Evolutionary conservation across 1,284 basidiomycete genomes (phyloP).

Genomic region (Leccinum subfulvum): DNA sequence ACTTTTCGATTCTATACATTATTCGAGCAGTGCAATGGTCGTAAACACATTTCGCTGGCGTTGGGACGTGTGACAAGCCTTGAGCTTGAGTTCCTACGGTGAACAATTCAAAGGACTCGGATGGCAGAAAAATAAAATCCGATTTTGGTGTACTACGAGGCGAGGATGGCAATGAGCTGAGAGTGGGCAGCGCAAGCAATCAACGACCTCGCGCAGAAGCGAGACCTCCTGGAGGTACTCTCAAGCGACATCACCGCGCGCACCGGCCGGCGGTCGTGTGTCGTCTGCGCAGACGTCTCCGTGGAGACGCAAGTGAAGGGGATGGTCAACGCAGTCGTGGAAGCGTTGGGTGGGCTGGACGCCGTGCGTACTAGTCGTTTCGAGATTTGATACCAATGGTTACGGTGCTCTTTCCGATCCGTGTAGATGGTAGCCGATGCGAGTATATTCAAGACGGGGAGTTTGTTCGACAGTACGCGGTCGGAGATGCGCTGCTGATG

Average conservation of each 20-base stretch:
- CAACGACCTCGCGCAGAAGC: neutral
- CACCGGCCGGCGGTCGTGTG: neutral
- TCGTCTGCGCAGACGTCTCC: conserved; percentile 12
- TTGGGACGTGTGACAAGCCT: too few species aligned
- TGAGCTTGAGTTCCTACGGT: too few species aligned
- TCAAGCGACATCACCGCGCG: neutral
- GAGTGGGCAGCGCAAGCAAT: neutral
- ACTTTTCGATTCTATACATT: too few species aligned
- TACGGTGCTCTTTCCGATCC: neutral
- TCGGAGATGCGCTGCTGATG: neutral
- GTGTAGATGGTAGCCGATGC: conserved; percentile 26
- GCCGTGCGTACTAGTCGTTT: conserved; percentile 2
- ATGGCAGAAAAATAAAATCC: too few species aligned
- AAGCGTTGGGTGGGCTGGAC: conserved; percentile 11
- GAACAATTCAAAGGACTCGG: too few species aligned
- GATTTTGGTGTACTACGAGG: too few species aligned
- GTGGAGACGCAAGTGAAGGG: conserved; percentile 9
- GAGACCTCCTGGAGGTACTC: neutral
- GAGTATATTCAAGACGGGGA: conserved; percentile 14
- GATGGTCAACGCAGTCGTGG: conserved; percentile 8
- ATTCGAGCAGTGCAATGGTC: too few species aligned
- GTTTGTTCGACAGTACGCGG: conserved; percentile 16
- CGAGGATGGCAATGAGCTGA: too few species aligned
- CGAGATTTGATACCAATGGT: neutral
- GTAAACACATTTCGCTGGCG: too few species aligned